A percentile compares a stretch with the other conserved stretches of the same genome.
These are phyloP conservation scores for Aspergillus sojae DNA, from an alignment of 2,329 filamentous ascomycete species.

Conservation along the genomic window DNA sequence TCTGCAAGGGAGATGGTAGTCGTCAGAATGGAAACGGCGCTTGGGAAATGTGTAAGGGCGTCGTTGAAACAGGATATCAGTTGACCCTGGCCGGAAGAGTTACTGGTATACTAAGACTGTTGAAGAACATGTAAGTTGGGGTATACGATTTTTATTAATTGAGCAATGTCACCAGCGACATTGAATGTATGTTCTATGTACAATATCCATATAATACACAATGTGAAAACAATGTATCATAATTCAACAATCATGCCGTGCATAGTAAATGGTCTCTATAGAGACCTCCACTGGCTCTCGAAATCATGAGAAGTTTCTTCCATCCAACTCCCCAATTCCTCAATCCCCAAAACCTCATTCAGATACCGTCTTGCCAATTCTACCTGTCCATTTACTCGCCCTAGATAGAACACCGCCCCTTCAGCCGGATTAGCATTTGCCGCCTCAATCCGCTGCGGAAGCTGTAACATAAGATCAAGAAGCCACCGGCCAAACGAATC, in stretches of 20 bases:
- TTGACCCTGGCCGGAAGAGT: constrained; percentile 45
- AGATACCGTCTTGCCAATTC: constrained; percentile 27
- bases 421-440: constrained; percentile 16
- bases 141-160: constrained; percentile 2
- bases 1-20: constrained; percentile 61
- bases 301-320: constrained; percentile 24
- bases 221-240: background rate
- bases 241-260: background rate
- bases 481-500: constrained; percentile 38
- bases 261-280: background rate
- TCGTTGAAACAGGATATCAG: constrained; percentile 51
- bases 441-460: constrained; percentile 30
- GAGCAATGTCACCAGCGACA: background rate
- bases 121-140: constrained; percentile 39
- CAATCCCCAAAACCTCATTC: constrained; percentile 28
- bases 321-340: constrained; percentile 28
- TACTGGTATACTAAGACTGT: constrained; percentile 39
- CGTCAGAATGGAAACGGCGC: constrained; percentile 59
- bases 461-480: constrained; percentile 36
- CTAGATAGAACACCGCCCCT: constrained; percentile 31
- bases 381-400: constrained; percentile 21
- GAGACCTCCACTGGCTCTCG: background rate
- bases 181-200: constrained; percentile 3
- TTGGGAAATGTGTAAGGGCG: constrained; percentile 58
- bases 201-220: constrained; percentile 6